Conservation (phyloP, 176 grass and related monocot genomes). For the Ampelocalamus luodianensis region DNA sequence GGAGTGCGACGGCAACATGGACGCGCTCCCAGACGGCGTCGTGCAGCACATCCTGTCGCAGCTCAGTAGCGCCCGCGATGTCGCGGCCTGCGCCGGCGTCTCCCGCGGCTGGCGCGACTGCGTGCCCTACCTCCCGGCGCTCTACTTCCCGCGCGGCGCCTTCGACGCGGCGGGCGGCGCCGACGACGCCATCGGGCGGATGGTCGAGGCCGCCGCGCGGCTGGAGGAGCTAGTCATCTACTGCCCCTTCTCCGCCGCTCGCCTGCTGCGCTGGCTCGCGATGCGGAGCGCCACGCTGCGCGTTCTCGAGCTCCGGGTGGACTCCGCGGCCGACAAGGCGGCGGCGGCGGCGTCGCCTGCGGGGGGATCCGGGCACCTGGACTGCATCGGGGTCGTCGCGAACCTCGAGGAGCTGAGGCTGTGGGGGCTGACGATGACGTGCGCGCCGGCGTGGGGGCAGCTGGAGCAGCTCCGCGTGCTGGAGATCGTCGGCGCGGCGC, state of each 20-base stretch:
- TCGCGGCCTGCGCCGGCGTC: slow-evolving; percentile 75
- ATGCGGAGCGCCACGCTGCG: slow-evolving; percentile 58
- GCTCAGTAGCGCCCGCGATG: slow-evolving; percentile 76
- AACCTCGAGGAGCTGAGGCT: slow-evolving; percentile 69
- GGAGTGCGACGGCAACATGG: slow-evolving; percentile 47
- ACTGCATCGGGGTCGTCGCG: slow-evolving; percentile 53
- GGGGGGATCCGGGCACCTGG: slow-evolving; percentile 37
- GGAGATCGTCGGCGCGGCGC: slow-evolving; percentile 69
- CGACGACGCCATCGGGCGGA: slow-evolving; percentile 72
- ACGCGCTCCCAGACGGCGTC: slow-evolving; percentile 80
- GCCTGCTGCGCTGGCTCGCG: slow-evolving; percentile 58
- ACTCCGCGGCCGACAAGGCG: slow-evolving; percentile 52
- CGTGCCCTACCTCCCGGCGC: slow-evolving; percentile 77
- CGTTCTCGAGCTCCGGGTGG: slow-evolving; percentile 79
- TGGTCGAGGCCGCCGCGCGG: slow-evolving; percentile 57
- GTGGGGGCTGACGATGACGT: slow-evolving; percentile 71
- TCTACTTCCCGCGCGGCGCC: slow-evolving; percentile 86
- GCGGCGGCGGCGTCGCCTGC: neutral
- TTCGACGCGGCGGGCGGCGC: slow-evolving; percentile 46
- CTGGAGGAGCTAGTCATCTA: slow-evolving; percentile 92
- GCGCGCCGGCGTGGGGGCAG: slow-evolving; percentile 59
- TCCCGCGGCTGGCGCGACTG: slow-evolving; percentile 67
- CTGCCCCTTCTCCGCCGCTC: slow-evolving; percentile 72
- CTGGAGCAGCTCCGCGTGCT: slow-evolving; percentile 62
- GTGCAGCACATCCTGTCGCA: slow-evolving; percentile 78